Base-by-base conservation (phyloP, 2,329 filamentous ascomycete genomes). In the Biscogniauxia sp. region DNA sequence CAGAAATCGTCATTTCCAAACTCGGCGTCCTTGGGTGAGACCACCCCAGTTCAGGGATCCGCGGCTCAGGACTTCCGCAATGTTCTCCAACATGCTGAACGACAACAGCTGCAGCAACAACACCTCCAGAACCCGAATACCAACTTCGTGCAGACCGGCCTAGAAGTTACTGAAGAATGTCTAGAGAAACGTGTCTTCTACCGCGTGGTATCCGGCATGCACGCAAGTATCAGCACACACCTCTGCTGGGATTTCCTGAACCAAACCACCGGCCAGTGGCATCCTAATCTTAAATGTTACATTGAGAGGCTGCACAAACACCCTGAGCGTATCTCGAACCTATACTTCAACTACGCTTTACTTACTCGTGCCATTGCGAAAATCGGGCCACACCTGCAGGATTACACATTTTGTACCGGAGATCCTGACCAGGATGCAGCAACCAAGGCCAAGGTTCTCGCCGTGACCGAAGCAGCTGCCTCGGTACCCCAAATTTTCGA, bases 321-420 rank as follows among this genome's bases (percentile, higher is more conserved):
- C 73, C 92, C 94, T 0, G 95, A 99, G 68, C 90, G 94, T 62
- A 91, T 99, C 72, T 95, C 93, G 68, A 99, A 99, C 76, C 83
- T 99, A 55, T 99, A 99, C 80, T 99, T 99, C 81, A 98, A 99
- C 84, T 99, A 97, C 73, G 95, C 95, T 0, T 84, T 99, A n/a
- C 83, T 99, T 50, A 90, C 94, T 25, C 90, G 95, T 55, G 95
- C 95, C 13, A 85, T 98, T 50, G 90, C 92, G 57, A 99, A 99
- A 78, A 84, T 98, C 8, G 91, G 90, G 13, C 90, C 91, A 23
- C 89, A 93, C 68, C 83, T 98, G 9, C 81, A 89, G 65, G 81
- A 85, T 64, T 98, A 98, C 78, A 95, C 91, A 0, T 99, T 97
- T 76, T 99, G 95, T 77, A 90, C 89, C 4, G 93, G 92, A 63